These are phyloP conservation scores for Durusdinium trenchii DNA, from an alignment of 73 alveolate species.

Conservation along the genomic window DNA sequence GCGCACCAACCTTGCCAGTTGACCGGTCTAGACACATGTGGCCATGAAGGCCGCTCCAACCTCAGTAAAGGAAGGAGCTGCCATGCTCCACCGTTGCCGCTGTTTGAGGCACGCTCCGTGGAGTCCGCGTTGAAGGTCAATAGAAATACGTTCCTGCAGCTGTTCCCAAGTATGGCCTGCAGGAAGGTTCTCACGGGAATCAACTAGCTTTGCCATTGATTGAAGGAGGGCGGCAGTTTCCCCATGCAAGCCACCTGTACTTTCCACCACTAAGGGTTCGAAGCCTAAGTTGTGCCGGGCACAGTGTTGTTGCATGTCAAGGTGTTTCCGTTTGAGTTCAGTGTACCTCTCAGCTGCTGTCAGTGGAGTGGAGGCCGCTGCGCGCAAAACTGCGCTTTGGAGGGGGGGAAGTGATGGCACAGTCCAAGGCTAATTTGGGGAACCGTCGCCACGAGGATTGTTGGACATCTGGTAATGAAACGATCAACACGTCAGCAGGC, in stretches of 20 bases:
- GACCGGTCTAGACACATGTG: not conserved
- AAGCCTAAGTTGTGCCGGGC: not conserved
- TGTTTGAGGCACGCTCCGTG: no score
- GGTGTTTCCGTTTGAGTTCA: not conserved
- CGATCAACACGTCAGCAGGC: not conserved
- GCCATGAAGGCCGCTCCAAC: slow-evolving; percentile 16
- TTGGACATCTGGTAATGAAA: not conserved
- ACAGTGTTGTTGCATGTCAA: not conserved
- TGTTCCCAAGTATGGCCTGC: not conserved
- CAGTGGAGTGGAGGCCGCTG: not conserved
- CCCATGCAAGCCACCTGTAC: not conserved
- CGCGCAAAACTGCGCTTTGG: not conserved
- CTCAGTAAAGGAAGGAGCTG: not conserved
- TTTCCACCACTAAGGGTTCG: not conserved
- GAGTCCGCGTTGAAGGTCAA: no score
- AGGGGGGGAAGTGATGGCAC: not conserved
- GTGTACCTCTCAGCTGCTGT: not conserved
- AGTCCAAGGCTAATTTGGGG: not conserved
- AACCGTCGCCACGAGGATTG: not conserved
- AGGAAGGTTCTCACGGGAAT: not conserved
- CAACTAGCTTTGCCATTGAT: not conserved
- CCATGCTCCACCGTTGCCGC: not conserved
- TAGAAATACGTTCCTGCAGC: not conserved
- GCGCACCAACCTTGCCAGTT: no score
- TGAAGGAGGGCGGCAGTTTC: not conserved